phyloP scores from a whole-genome alignment of 179 eudicot species.

The Pouteria campechiana region DNA sequence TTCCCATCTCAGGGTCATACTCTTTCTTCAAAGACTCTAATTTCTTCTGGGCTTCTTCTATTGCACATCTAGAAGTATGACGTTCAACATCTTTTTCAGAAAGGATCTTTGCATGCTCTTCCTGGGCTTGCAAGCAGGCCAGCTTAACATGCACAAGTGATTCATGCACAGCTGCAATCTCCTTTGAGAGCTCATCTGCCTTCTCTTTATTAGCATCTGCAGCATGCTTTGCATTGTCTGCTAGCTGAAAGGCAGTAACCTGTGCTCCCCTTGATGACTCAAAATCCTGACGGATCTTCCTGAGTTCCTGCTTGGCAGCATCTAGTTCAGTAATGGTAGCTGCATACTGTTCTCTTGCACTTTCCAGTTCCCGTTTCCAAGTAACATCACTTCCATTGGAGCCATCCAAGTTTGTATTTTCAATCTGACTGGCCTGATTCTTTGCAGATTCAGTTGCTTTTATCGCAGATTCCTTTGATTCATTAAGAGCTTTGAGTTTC shows the following conservation, averaged over 20 bases:
- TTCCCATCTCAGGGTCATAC: slow-evolving; percentile 14
- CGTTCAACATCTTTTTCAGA: slow-evolving; percentile 27
- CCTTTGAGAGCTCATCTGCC: slow-evolving; percentile 33
- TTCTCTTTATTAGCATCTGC: slow-evolving; percentile 30
- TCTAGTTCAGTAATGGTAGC: slow-evolving; percentile 50
- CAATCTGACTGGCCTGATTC: slow-evolving; percentile 30
- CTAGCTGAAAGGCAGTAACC: slow-evolving; percentile 26
- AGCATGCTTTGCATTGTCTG: slow-evolving; percentile 47
- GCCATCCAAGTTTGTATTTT: slow-evolving; percentile 17
- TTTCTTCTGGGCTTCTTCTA: slow-evolving; percentile 32
- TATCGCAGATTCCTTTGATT: slow-evolving; percentile 47
- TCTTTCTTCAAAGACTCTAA: slow-evolving; percentile 23
- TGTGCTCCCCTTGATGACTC: slow-evolving; percentile 48
- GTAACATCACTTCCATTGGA: no score
- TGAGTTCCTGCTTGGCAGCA: slow-evolving; percentile 62
- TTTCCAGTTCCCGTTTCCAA: slow-evolving; percentile 27
- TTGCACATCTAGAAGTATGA: slow-evolving; percentile 15
- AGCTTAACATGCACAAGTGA: slow-evolving; percentile 31
- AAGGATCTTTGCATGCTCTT: slow-evolving; percentile 26
- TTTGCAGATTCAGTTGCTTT: slow-evolving; percentile 56
- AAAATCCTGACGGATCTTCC: slow-evolving; percentile 44
- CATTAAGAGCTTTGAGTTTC: slow-evolving; percentile 40
- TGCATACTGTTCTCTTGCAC: slow-evolving; percentile 39
- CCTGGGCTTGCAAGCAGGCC: slow-evolving; percentile 24
- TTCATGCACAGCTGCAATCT: slow-evolving; percentile 34